phyloP scores from a whole-genome alignment of 2,329 filamentous ascomycete species.

The Neospermospora avenae region DNA sequence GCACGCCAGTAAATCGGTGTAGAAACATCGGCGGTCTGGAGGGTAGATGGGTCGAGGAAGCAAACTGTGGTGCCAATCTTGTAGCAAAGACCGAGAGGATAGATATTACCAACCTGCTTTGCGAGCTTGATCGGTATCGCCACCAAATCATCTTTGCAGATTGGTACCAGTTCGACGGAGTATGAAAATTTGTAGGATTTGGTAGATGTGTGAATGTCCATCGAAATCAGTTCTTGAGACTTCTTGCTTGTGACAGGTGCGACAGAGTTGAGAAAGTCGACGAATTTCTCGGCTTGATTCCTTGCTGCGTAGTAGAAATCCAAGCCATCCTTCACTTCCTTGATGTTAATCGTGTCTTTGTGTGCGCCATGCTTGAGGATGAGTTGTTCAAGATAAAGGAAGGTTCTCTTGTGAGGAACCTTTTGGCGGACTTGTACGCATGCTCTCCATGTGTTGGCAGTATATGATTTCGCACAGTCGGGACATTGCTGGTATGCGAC shows the following conservation, averaged over 20 bases:
- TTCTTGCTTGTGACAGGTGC: conserved; percentile 77
- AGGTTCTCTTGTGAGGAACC: conserved; percentile 89
- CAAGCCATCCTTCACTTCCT: conserved; percentile 90
- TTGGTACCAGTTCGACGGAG: conserved; percentile 84
- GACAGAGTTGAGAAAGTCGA: conserved; percentile 84
- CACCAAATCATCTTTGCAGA: conserved; percentile 97
- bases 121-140: conserved; percentile 86
- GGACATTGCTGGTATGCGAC: conserved; percentile 91
- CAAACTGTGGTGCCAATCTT: conserved; percentile 87
- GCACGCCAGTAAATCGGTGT: conserved; percentile 84
- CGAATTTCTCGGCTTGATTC: conserved; percentile 89
- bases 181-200: conserved; percentile 95
- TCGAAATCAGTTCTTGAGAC: conserved; percentile 88
- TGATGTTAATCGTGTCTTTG: conserved; percentile 94
- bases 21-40: conserved; percentile 85
- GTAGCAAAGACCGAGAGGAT: conserved; percentile 80
- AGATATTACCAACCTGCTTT: conserved; percentile 83
- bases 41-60: conserved; percentile 83
- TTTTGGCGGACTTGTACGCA: conserved; percentile 95
- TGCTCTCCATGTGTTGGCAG: conserved; percentile 92
- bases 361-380: conserved; percentile 93
- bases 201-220: conserved; percentile 85
- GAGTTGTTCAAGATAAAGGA: conserved; percentile 82
- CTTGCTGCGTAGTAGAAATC: conserved; percentile 91
- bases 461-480: conserved; percentile 94